Percentiles rank a stretch among this genome's conserved stretches.
Evolutionary conservation across 2,329 filamentous ascomycete species (phyloP).

Genomic region (Neoarthrinium moseri): DNA sequence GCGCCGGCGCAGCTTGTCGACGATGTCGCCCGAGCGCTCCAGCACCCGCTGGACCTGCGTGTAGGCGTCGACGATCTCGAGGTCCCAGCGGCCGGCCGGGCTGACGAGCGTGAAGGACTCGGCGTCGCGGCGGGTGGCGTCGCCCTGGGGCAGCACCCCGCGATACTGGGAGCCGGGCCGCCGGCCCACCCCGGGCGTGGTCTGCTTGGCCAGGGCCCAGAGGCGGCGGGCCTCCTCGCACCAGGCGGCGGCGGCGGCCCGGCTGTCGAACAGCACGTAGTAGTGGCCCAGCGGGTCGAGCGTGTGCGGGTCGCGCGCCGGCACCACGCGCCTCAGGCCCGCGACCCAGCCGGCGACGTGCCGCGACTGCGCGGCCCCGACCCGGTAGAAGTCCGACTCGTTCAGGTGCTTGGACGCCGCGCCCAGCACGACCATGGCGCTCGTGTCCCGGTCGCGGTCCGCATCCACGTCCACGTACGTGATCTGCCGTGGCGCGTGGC

Average conservation of each 20-base stretch:
- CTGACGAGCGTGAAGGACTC: conserved; percentile 31
- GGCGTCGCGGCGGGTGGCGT: conserved; percentile 11
- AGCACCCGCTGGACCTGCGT: conserved; percentile 8
- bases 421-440: conserved; percentile 53
- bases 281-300: conserved; percentile 65
- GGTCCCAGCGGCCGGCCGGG: conserved; percentile 22
- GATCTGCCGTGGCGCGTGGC: no score
- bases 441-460: background rate
- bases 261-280: conserved; percentile 65
- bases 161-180: background rate
- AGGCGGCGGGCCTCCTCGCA: conserved; percentile 52
- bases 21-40: conserved; percentile 20
- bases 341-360: conserved; percentile 69
- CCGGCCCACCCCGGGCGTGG: conserved; percentile 33
- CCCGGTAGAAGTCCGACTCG: conserved; percentile 69
- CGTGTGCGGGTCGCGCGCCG: conserved; percentile 61
- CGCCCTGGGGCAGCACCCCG: background rate
- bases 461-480: no score
- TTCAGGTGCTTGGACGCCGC: conserved; percentile 58
- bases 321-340: conserved; percentile 63
- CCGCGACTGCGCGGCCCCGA: conserved; percentile 49
- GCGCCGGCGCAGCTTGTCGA: conserved; percentile 19
- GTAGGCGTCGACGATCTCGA: conserved; percentile 16
- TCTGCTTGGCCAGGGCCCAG: conserved; percentile 41
- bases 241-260: conserved; percentile 61